phyloP scores from a whole-genome alignment of 257 asterid species.

The Scutellaria minor region DNA sequence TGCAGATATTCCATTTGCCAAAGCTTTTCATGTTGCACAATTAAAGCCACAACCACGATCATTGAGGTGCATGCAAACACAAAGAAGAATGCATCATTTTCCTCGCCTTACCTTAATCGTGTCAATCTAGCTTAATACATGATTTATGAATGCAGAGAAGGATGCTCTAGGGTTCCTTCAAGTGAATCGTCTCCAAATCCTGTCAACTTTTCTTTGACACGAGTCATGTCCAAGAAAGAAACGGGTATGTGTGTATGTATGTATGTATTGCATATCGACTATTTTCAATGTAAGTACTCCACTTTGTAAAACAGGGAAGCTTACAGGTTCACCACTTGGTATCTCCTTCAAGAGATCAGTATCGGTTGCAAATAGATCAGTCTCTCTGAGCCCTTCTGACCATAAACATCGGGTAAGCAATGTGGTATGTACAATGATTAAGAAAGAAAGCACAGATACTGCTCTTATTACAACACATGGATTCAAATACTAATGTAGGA shows the following conservation, averaged over 20 bases:
- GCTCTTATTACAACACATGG: background rate
- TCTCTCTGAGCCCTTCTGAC: conserved; percentile 46
- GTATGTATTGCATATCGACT: background rate
- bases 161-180: conserved; percentile 35
- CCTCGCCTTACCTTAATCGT: background rate
- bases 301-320: conserved; percentile 49
- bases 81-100: background rate
- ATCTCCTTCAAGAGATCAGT: conserved; percentile 62
- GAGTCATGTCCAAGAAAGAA: conserved; percentile 57
- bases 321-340: conserved; percentile 57
- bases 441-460: background rate
- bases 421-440: background rate
- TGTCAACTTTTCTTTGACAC: conserved; percentile 53
- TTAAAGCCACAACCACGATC: conserved; percentile 40
- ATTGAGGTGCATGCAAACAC: conserved; percentile 41
- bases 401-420: conserved; percentile 54
- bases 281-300: background rate
- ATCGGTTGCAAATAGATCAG: conserved; percentile 57
- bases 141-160: conserved; percentile 49
- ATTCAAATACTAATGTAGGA: background rate
- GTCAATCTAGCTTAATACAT: background rate
- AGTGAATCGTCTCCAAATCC: conserved; percentile 48
- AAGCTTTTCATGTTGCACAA: conserved; percentile 48
- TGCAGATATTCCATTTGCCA: conserved; percentile 50
- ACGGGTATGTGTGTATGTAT: conserved; percentile 46